Evolutionary conservation across 306 rosid genomes (phyloP).

Genomic region (Castanea sativa): DNA sequence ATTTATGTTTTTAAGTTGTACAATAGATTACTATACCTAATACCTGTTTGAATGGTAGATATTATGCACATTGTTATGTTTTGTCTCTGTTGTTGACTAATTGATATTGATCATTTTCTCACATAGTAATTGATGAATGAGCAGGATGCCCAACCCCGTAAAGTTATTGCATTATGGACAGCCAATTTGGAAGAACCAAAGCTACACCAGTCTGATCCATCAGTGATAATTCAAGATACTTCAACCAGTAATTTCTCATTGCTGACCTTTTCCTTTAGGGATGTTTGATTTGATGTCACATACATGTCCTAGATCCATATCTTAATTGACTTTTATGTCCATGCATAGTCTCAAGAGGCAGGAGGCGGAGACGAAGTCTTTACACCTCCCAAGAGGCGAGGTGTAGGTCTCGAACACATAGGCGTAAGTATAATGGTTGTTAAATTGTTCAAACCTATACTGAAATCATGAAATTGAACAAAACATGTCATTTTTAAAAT

Average conservation of each 20-base stretch:
- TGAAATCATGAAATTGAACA: constrained; percentile 1
- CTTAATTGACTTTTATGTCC: constrained; percentile 30
- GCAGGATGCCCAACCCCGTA: constrained; percentile 84
- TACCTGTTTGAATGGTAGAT: background rate
- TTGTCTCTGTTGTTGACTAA: constrained; percentile 4
- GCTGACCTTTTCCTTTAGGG: background rate
- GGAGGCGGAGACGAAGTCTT: constrained; percentile 36
- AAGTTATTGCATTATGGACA: constrained; percentile 72
- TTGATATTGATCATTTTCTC: constrained; percentile 13
- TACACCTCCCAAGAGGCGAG: background rate
- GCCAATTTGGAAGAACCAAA: constrained; percentile 81
- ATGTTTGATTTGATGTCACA: background rate
- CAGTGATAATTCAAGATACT: constrained; percentile 57
- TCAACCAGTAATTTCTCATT: constrained; percentile 53
- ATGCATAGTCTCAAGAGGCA: constrained; percentile 40
- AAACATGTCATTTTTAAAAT: background rate
- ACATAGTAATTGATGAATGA: constrained; percentile 21
- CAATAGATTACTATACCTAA: background rate
- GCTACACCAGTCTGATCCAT: constrained; percentile 73
- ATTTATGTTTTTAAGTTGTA: background rate
- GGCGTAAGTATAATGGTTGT: constrained; percentile 31
- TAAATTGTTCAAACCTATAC: background rate
- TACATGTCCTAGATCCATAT: constrained; percentile 16
- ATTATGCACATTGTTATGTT: background rate
- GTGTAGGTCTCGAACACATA: constrained; percentile 28